Evolutionary conservation across 2,329 filamentous ascomycete species (phyloP).

Genomic region (Leptoxyphium fumago): DNA sequence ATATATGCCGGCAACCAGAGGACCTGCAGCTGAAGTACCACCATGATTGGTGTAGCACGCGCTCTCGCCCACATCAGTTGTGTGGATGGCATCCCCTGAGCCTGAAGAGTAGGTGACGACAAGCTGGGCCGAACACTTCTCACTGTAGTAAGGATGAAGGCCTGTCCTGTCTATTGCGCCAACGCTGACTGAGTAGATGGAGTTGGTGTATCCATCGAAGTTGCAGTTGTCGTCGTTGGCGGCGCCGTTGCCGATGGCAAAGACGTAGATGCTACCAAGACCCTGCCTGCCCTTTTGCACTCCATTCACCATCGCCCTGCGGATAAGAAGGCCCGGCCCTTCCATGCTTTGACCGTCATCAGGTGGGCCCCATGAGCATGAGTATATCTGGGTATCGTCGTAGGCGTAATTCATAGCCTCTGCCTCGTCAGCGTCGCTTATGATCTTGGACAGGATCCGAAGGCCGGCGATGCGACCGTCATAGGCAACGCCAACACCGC

Average conservation of each 20-base stretch:
- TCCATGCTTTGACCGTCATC: conserved; percentile 94
- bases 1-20: conserved; percentile 81
- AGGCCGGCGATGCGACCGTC: conserved; percentile 81
- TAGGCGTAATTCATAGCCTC: conserved; percentile 83
- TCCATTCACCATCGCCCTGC: conserved; percentile 79
- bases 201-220: conserved; percentile 98
- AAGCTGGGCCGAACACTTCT: conserved; percentile 86
- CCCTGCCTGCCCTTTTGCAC: conserved; percentile 75
- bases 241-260: conserved; percentile 91
- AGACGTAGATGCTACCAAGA: conserved; percentile 85
- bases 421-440: conserved; percentile 85
- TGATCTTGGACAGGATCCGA: conserved; percentile 80
- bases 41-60: conserved; percentile 71
- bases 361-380: conserved; percentile 94
- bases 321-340: conserved; percentile 74
- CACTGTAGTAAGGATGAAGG: conserved; percentile 87
- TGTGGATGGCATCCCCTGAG: conserved; percentile 78
- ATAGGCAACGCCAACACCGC: conserved; percentile 91
- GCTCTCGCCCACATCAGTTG: conserved; percentile 77
- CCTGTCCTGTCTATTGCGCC: conserved; percentile 82
- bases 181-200: conserved; percentile 96
- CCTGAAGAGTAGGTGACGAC: conserved; percentile 96
- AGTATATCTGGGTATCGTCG: conserved; percentile 90
- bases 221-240: conserved; percentile 87
- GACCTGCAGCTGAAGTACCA: conserved; percentile 88